These are phyloP conservation scores for Tetraselmis chui DNA, from an alignment of 139 green algal species.

Conservation along the genomic window DNA sequence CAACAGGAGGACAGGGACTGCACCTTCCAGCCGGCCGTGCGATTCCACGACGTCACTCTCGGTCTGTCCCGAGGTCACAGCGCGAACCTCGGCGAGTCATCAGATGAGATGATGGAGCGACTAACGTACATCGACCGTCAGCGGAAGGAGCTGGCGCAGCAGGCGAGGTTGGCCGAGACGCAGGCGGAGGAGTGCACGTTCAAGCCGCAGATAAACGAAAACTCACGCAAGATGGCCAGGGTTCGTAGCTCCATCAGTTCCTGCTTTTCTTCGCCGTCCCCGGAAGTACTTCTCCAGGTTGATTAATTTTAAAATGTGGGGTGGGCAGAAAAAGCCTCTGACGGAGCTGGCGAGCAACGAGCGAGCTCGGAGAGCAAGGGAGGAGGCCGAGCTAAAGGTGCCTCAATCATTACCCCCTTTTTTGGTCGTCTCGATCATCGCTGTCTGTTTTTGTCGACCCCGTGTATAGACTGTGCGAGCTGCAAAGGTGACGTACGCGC, in stretches of 20 bases:
- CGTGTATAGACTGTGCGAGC: too few relatives aligned
- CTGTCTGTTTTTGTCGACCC: too few relatives aligned
- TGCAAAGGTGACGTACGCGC: too few relatives aligned
- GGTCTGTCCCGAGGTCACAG: not conserved
- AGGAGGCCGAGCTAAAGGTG: not conserved
- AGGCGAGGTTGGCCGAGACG: not conserved
- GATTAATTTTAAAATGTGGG: too few relatives aligned
- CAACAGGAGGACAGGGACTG: not conserved
- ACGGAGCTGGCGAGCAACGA: not conserved
- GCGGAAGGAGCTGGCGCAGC: not conserved
- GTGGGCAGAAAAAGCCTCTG: not conserved
- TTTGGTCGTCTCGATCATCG: too few relatives aligned
- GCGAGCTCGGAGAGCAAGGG: not conserved
- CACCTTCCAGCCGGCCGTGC: conserved; percentile 3
- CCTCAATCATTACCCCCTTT: not conserved
- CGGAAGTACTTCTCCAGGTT: too few relatives aligned
- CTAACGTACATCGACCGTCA: not conserved
- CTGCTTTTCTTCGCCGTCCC: too few relatives aligned
- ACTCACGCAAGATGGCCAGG: not conserved
- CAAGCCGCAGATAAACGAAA: conserved; percentile 1
- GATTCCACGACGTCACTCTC: not conserved
- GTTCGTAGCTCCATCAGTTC: too few relatives aligned
- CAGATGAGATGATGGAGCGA: not conserved
- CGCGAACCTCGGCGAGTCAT: not conserved
- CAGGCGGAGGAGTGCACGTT: conserved; percentile 10